Base-by-base conservation (phyloP, 192 early-diverging fungal genomes). In the Tieghemiomyces parasiticus region DNA sequence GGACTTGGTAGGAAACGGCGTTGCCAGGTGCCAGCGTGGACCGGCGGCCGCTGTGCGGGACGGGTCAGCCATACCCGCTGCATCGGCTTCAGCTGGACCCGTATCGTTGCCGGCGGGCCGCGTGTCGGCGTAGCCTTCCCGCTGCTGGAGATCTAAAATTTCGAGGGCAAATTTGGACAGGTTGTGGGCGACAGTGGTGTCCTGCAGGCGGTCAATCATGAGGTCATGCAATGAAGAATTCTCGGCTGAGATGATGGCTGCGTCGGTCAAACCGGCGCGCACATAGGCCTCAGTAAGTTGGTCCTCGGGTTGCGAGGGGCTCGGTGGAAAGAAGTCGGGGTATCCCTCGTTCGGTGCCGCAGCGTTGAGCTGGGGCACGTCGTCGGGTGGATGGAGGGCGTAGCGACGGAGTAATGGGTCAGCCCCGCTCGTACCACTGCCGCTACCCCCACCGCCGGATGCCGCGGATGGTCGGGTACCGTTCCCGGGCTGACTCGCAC, bases 241-340 rank as follows among this genome's bases (percentile, higher is more conserved):
- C 58, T 76, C 74, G 61, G 70, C 62, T 10, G 63, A 61, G 29
- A 76, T 70, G 9, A 71, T 55, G 16, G 68, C 65, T 31, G 56
- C 71, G 58, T 85, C 82, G 0, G 78, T 73, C 58, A 74, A 81
- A 12, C 85, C 85, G 58, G 79, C 74, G 10, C 83, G 78, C 47
- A 88, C 80, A 46, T 78, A 80, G 46, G 66, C 69, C 59, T 80
- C 77, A 20, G 71, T 81, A 63, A 84, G 67, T 45, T 64, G 65
- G 63, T 76, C 74, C 63, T 74, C 74, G 54, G 66, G 53, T 44
- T 73, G 71, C 22, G 34, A 54, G 8, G 67, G 42, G 14, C 63
- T 62, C 28, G 78, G 77, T 2, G 83, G 81, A 58, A 79, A 81
- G 49, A 82, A 79, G 52, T 80, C 85, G 3, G 70, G 54, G 26